A percentile compares a stretch with the other conserved stretches of the same genome.
Conservation (phyloP, 1,284 basidiomycete genomes). For the Cryptococcus deneoformans region DNA sequence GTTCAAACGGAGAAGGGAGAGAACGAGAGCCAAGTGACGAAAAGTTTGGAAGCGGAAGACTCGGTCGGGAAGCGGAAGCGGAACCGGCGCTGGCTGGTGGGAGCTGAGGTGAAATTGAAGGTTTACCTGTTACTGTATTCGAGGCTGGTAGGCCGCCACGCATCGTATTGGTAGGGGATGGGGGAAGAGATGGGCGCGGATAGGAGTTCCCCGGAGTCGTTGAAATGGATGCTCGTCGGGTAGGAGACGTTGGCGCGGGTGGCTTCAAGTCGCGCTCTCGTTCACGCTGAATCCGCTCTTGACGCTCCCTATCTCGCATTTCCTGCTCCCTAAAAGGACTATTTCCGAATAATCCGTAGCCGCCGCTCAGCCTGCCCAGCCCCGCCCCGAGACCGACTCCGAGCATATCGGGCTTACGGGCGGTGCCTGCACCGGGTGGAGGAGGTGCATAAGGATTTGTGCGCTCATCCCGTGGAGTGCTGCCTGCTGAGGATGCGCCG, state of each 20-base stretch:
- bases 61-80: conserved; percentile 10
- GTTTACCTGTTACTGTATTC: conserved; percentile 8
- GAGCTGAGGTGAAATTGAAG: conserved; percentile 22
- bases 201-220: conserved; percentile 12
- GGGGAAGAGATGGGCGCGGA: conserved; percentile 20
- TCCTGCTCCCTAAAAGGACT: conserved; percentile 13
- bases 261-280: conserved; percentile 9
- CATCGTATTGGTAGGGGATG: conserved; percentile 16
- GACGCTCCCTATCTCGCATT: conserved; percentile 11
- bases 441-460: conserved; percentile 8
- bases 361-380: conserved; percentile 8
- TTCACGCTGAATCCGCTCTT: conserved; percentile 9
- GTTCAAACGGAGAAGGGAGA: conserved; percentile 22
- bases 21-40: conserved; percentile 14
- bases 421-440: neutral
- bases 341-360: conserved; percentile 15
- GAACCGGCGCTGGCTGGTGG: conserved; percentile 4
- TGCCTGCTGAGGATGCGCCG: conserved; percentile 3
- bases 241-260: conserved; percentile 8
- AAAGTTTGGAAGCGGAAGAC: conserved; percentile 16
- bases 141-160: conserved; percentile 6
- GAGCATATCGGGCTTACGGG: conserved; percentile 5
- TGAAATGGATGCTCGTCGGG: neutral
- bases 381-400: conserved; percentile 2
- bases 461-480: conserved; percentile 11